Conservation (phyloP, 2,329 filamentous ascomycete species). For the Xylaria polymorpha region DNA sequence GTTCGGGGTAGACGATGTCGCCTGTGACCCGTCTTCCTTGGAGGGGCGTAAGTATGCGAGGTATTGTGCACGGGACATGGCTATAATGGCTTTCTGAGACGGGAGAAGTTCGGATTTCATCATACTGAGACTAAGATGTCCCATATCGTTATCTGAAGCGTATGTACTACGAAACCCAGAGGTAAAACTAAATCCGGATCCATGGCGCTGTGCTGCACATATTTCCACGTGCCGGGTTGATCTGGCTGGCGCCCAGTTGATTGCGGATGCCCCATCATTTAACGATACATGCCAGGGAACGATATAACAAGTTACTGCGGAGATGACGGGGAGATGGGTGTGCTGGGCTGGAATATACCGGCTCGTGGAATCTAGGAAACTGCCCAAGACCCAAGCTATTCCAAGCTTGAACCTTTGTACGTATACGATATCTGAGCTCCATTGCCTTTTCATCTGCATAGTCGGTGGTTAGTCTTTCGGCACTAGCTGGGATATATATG, state of each 20-base stretch:
- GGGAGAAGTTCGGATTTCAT: conserved; percentile 42
- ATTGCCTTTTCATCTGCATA: not conserved
- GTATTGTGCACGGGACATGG: conserved; percentile 49
- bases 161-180: not conserved
- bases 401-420: not conserved
- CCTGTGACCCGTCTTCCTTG: conserved; percentile 2
- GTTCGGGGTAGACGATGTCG: not conserved
- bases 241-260: not conserved
- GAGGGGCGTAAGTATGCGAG: conserved; percentile 35
- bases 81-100: conserved; percentile 46
- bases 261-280: not conserved
- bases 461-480: not conserved
- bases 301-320: not conserved
- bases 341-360: not conserved
- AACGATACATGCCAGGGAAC: not conserved
- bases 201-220: not conserved
- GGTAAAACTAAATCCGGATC: not conserved
- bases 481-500: not conserved
- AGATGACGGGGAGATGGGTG: not conserved
- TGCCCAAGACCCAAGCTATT: not conserved
- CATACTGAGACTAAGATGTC: conserved; percentile 22
- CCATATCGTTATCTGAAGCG: not conserved
- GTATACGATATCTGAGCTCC: not conserved
- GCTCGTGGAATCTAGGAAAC: not conserved
- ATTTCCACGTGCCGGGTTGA: not conserved